phyloP scores from a whole-genome alignment of 225 moss, liverwort and hornwort genomes.

The Bryoerythrophyllum caledonicum region DNA sequence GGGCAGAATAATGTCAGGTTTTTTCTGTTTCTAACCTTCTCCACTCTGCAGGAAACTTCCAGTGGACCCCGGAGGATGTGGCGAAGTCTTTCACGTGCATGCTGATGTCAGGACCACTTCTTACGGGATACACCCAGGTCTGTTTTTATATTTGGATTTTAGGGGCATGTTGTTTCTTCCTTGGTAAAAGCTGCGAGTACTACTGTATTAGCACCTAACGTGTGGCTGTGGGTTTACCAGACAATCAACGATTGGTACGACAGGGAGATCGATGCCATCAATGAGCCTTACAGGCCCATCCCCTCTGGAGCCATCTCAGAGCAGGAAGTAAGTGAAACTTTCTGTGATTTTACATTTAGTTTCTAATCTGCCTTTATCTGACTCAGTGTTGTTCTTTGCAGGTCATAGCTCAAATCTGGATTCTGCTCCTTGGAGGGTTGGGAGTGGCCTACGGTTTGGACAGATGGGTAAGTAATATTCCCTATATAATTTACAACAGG shows the following conservation, averaged over 20 bases:
- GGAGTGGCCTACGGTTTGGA: conserved; percentile 80
- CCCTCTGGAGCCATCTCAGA: conserved; percentile 95
- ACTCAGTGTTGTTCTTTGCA: conserved; percentile 30
- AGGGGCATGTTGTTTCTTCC: not conserved
- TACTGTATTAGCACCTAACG: conserved; percentile 19
- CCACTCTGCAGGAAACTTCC: conserved; percentile 66
- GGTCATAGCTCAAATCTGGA: conserved; percentile 90
- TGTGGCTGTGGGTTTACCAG: conserved; percentile 44
- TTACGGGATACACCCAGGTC: conserved; percentile 98
- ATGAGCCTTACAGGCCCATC: conserved; percentile 97
- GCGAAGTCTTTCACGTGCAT: conserved; percentile 89
- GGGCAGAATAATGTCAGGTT: not conserved
- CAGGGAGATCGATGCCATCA: conserved; percentile 94
- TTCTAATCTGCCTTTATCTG: not conserved
- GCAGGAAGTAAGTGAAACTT: conserved; percentile 55
- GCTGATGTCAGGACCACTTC: conserved; percentile 92
- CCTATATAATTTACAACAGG: not conserved
- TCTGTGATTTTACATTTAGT: not conserved
- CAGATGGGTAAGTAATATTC: conserved; percentile 65
- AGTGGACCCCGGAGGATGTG: conserved; percentile 84
- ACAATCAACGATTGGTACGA: conserved; percentile 99
- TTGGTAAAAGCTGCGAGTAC: not conserved
- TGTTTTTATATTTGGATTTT: not conserved
- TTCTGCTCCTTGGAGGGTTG: conserved; percentile 85
- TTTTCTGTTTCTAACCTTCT: conserved; percentile 3